A percentile compares a stretch with the other conserved stretches of the same genome.
phyloP scores from a whole-genome alignment of 306 rosid species.

The Medicago lupulina region DNA sequence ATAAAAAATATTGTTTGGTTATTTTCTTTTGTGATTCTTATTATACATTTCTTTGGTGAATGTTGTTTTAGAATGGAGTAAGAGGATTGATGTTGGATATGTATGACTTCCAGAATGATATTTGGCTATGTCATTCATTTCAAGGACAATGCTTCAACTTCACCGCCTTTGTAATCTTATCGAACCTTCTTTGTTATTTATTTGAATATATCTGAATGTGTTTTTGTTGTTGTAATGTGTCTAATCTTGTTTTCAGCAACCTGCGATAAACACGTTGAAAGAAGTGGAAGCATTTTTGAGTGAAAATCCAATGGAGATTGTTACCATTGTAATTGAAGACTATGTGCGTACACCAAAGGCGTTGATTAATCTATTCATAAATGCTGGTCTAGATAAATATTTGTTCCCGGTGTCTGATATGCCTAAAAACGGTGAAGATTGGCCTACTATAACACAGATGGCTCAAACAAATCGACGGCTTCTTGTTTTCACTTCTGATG shows the following conservation, averaged over 20 bases:
- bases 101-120: slow-evolving; percentile 86
- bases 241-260: slow-evolving; percentile 76
- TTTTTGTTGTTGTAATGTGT: slow-evolving; percentile 39
- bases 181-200: slow-evolving; percentile 34
- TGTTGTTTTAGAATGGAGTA: slow-evolving; percentile 63
- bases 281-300: slow-evolving; percentile 89
- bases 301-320: slow-evolving; percentile 78
- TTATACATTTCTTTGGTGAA: slow-evolving; percentile 38
- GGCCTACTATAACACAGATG: slow-evolving; percentile 92
- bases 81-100: slow-evolving; percentile 97
- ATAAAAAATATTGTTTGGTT: slow-evolving; percentile 7
- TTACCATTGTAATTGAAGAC: slow-evolving; percentile 89
- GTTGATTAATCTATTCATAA: slow-evolving; percentile 66
- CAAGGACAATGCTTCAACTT: slow-evolving; percentile 91
- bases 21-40: slow-evolving; percentile 34
- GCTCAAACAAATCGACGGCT: slow-evolving; percentile 81
- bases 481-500: slow-evolving; percentile 87
- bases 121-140: slow-evolving; percentile 99
- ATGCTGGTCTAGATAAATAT: slow-evolving; percentile 79
- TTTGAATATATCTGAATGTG: slow-evolving; percentile 22
- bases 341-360: slow-evolving; percentile 89
- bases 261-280: slow-evolving; percentile 82
- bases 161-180: slow-evolving; percentile 83
- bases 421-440: slow-evolving; percentile 82
- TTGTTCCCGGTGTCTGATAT: slow-evolving; percentile 89